A percentile compares a stretch with the other conserved stretches of the same genome.
Conservation (phyloP, 768 basidiomycete species). For the Leucocoprinus sp. region DNA sequence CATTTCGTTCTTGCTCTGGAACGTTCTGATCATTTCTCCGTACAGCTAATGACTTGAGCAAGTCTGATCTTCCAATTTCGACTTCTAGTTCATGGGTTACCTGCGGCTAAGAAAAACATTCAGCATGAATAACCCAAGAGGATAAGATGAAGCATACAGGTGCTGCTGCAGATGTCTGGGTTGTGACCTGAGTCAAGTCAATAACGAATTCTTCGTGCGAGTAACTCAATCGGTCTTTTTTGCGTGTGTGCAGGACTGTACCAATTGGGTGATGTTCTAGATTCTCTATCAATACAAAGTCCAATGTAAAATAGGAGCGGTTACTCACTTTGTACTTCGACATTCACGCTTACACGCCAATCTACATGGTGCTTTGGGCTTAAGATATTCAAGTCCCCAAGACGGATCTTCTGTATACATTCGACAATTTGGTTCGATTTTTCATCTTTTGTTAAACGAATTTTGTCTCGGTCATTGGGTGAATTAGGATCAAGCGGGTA, state of each 20-base stretch:
- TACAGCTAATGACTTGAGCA: conserved; percentile 63
- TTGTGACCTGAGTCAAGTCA: conserved; percentile 88
- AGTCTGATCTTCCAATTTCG: conserved; percentile 67
- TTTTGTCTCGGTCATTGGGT: conserved; percentile 42
- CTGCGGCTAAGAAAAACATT: conserved; percentile 34
- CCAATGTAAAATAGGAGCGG: not conserved
- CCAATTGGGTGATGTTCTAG: conserved; percentile 65
- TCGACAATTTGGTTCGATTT: conserved; percentile 57
- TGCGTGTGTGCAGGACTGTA: conserved; percentile 47
- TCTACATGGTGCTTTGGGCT: conserved; percentile 78
- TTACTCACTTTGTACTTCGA: conserved; percentile 77
- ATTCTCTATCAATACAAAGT: not conserved
- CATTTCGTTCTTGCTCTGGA: conserved; percentile 56
- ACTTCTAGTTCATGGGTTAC: conserved; percentile 83
- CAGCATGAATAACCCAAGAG: not conserved
- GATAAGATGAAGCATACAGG: conserved; percentile 36
- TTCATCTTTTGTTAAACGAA: conserved; percentile 81
- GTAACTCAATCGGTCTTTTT: conserved; percentile 91
- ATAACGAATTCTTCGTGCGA: conserved; percentile 88
- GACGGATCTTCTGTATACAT: conserved; percentile 68
- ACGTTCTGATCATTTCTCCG: conserved; percentile 55
- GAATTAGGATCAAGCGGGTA: conserved; percentile 33
- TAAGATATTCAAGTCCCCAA: conserved; percentile 84
- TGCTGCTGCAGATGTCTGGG: conserved; percentile 35
- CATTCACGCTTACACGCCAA: conserved; percentile 87